These are phyloP conservation scores for Fusarium robinianum DNA, from an alignment of 2,329 filamentous ascomycete species.

Conservation along the genomic window DNA sequence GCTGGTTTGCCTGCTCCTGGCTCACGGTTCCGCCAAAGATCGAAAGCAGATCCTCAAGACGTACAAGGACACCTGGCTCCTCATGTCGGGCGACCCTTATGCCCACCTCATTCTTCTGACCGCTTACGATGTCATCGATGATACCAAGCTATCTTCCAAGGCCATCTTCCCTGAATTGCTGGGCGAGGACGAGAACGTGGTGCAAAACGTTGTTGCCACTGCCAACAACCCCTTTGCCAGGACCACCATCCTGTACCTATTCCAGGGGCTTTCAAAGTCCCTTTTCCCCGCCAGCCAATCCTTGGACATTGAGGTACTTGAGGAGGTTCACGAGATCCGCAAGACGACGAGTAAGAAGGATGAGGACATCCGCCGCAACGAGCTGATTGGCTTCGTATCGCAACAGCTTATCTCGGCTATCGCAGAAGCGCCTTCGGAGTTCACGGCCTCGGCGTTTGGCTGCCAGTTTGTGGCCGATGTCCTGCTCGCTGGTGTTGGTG, in stretches of 20 bases:
- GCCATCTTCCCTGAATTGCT: slow-evolving; percentile 86
- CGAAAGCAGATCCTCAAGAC: slow-evolving; percentile 85
- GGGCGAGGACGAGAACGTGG: slow-evolving; percentile 67
- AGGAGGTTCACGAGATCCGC: slow-evolving; percentile 78
- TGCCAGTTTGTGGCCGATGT: slow-evolving; percentile 86
- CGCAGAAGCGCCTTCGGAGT: slow-evolving; percentile 65
- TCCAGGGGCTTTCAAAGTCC: slow-evolving; percentile 67
- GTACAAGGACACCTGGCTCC: slow-evolving; percentile 86
- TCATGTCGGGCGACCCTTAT: slow-evolving; percentile 79
- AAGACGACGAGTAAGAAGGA: slow-evolving; percentile 93
- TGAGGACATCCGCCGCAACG: slow-evolving; percentile 71
- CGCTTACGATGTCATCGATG: slow-evolving; percentile 89
- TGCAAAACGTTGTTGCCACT: slow-evolving; percentile 66
- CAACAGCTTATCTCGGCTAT: slow-evolving; percentile 77
- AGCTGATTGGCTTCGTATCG: slow-evolving; percentile 75
- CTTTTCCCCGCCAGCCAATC: slow-evolving; percentile 66
- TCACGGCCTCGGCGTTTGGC: slow-evolving; percentile 78
- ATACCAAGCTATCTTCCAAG: slow-evolving; percentile 87
- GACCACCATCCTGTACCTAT: slow-evolving; percentile 77
- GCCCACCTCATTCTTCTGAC: slow-evolving; percentile 82
- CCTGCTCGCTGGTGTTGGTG: slow-evolving; percentile 73
- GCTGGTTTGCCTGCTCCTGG: slow-evolving; percentile 79
- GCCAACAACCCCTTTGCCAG: slow-evolving; percentile 69
- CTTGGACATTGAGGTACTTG: slow-evolving; percentile 70
- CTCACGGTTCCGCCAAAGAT: slow-evolving; percentile 88